These are phyloP conservation scores for Ceratocystis diversiconidia DNA, from an alignment of 2,329 filamentous ascomycete genomes.

Conservation along the genomic window DNA sequence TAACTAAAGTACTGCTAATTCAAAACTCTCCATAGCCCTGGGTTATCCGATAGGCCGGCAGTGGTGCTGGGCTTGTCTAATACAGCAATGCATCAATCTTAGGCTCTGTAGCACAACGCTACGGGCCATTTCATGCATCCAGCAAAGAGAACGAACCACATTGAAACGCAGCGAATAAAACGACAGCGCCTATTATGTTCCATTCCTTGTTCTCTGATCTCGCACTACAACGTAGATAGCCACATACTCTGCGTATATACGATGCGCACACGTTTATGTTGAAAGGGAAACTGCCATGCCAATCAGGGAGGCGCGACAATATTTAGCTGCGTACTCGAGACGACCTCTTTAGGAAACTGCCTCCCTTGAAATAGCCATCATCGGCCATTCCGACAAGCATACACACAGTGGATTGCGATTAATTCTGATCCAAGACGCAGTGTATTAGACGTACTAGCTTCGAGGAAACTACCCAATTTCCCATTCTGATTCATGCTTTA, in stretches of 20 bases:
- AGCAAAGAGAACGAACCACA: conserved; percentile 4
- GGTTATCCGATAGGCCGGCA: background rate
- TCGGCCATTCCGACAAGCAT: background rate
- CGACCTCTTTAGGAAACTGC: background rate
- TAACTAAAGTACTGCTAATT: conserved; percentile 7
- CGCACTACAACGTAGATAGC: too few species aligned
- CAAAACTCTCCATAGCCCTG: background rate
- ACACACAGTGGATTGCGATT: background rate
- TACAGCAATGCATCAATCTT: background rate
- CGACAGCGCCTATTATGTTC: too few species aligned
- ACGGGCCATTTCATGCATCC: conserved; percentile 8
- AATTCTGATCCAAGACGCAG: background rate
- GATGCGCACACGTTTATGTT: too few species aligned
- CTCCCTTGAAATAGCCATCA: conserved; percentile 3
- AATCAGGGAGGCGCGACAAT: background rate
- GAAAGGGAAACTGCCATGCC: background rate
- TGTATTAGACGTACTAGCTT: too few species aligned
- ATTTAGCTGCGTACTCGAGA: background rate
- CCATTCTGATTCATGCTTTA: too few species aligned
- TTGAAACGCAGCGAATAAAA: background rate
- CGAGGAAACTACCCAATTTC: too few species aligned
- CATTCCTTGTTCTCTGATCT: too few species aligned
- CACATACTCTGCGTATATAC: too few species aligned
- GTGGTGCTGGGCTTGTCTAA: background rate
- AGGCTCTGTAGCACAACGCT: conserved; percentile 9